A percentile compares a stretch with the other conserved stretches of the same genome.
Evolutionary conservation across 768 basidiomycete genomes (phyloP).

Genomic region (Hypsizygus marmoreus): DNA sequence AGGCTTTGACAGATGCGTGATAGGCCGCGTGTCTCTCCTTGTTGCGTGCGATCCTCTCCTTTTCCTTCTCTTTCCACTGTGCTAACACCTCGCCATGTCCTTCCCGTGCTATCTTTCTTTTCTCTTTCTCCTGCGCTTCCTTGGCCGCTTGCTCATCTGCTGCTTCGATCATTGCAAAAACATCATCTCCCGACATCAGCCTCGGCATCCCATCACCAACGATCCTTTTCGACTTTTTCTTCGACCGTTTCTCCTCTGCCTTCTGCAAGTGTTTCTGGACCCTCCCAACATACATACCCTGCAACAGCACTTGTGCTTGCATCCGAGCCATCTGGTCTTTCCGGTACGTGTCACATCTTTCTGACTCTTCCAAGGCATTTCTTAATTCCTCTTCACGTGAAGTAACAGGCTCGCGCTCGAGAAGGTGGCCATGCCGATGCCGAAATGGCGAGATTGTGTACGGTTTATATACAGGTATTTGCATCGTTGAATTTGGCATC

Average conservation of each 20-base stretch:
- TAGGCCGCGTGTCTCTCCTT: not conserved
- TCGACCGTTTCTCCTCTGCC: constrained; percentile 21
- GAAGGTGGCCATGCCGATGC: not conserved
- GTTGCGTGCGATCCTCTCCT: constrained; percentile 14
- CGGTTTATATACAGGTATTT: not conserved
- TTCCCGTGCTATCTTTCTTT: constrained; percentile 9
- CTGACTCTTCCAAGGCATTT: not conserved
- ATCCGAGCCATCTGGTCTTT: not conserved
- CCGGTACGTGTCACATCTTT: not conserved
- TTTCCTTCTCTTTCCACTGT: constrained; percentile 21
- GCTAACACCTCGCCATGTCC: constrained; percentile 12
- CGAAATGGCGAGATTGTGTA: not conserved
- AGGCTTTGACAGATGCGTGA: constrained; percentile 4
- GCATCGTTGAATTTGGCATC: not conserved
- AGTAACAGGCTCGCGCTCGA: not conserved
- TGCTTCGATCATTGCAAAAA: constrained; percentile 17
- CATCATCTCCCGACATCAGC: constrained; percentile 22
- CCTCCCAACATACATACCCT: constrained; percentile 13
- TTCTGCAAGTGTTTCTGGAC: constrained; percentile 20
- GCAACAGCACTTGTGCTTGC: not conserved
- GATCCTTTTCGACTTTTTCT: constrained; percentile 16
- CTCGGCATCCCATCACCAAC: constrained; percentile 25
- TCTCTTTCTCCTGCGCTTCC: constrained; percentile 12
- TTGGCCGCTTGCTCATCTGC: constrained; percentile 6
- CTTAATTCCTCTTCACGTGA: not conserved